Evolutionary conservation across 805 yeast species (phyloP), one percentile per base, ranked within the genome.

Genomic region (Millerozyma acaciae): DNA sequence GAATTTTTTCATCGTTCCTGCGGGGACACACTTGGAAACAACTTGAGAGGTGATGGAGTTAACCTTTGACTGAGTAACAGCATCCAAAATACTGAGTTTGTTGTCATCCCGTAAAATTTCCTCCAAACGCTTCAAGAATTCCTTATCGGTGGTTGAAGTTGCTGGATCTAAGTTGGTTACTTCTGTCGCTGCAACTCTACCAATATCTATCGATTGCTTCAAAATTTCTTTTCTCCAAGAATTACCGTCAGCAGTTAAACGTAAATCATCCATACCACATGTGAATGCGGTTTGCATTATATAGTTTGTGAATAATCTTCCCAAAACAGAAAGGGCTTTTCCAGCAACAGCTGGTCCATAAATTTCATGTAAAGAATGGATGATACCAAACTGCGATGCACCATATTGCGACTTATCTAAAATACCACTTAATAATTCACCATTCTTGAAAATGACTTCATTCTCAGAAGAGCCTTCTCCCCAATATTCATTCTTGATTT

Each of bases 221-320:
- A 94, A 72, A 41, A 93, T 84, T 39, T 87, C 94, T 9, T 66
- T 65, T 70, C 99, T 80, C 90, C 94, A 80, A 39, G 70, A 53
- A 58, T 94, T 89, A 55, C 99, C 99, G 48, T 86, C 95, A 3
- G 61, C 76, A 15, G 97, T 93, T 47, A 94, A 73, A 57, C 95
- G 78, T 60, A 93, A 72, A 68, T 93, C 99, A 59, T 93, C 99
- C 98, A 93, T 94, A 75, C 99, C 98, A 80, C 99, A 93, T 6
- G 98, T 93, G 56, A 93, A 85, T 1, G 96, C 97, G 37, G 86
- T 84, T 67, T 78, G 74, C 76, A 83, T 89, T 52, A 83, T 88
- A 60, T 87, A 93, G 60, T 85, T 87, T 15, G 99, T 94, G 66
- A 94, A 90, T 35, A 93, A 70, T 51, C 98, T 76, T 44, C 98